Evolutionary conservation across 768 basidiomycete species (phyloP).

Genomic region (Paxillus ammoniavirescens): DNA sequence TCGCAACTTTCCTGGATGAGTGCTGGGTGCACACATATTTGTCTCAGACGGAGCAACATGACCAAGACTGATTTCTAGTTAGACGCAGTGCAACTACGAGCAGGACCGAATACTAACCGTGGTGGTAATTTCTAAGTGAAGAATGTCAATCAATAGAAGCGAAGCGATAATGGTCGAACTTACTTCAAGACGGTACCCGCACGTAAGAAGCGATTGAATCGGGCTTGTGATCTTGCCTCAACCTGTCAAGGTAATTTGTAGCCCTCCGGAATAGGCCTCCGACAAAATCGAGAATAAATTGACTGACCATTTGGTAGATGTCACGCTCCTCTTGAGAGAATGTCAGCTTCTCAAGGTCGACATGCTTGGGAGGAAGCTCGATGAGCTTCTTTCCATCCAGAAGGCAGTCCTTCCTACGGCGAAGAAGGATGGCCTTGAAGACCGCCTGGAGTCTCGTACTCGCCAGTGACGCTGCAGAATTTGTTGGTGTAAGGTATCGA

Average conservation of each 20-base stretch:
- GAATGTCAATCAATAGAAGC: neutral
- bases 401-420: slow-evolving; percentile 61
- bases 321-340: slow-evolving; percentile 63
- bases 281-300: neutral
- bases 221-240: slow-evolving; percentile 52
- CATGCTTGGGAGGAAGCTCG: slow-evolving; percentile 56
- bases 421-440: slow-evolving; percentile 49
- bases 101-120: slow-evolving; percentile 41
- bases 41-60: slow-evolving; percentile 55
- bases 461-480: slow-evolving; percentile 45
- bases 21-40: slow-evolving; percentile 66
- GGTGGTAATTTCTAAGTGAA: slow-evolving; percentile 48
- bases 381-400: slow-evolving; percentile 71
- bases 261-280: neutral
- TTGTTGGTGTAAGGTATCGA: too few relatives aligned
- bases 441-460: slow-evolving; percentile 59
- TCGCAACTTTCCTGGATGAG: slow-evolving; percentile 58
- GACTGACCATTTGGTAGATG: slow-evolving; percentile 54
- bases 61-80: slow-evolving; percentile 35
- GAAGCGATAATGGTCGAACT: slow-evolving; percentile 9
- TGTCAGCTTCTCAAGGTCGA: slow-evolving; percentile 49
- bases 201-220: slow-evolving; percentile 60
- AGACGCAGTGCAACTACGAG: neutral
- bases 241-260: slow-evolving; percentile 33
- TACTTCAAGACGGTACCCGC: slow-evolving; percentile 70